Evolutionary conservation across 129 eudicot species (phyloP).

Genomic region (Helianthus tuberosus): DNA sequence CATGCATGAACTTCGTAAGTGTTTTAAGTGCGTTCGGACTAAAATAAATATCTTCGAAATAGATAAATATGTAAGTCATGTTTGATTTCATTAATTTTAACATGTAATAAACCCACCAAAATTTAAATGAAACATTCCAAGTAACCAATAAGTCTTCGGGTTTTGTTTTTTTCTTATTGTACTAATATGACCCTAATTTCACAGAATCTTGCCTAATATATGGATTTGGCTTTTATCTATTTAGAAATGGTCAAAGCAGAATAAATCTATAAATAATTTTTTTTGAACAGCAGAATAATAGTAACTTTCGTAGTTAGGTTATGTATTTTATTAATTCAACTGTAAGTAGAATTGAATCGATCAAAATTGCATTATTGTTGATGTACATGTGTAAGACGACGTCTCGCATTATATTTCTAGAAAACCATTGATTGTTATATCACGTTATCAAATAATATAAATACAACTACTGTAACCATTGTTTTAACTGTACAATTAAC

Average conservation of each 20-base stretch:
- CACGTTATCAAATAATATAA: not conserved
- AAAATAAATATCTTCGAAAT: too few relatives aligned
- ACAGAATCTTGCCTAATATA: constrained; percentile 31
- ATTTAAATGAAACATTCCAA: not conserved
- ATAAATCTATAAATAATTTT: not conserved
- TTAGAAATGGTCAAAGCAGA: constrained; percentile 34
- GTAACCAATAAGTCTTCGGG: not conserved
- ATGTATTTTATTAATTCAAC: not conserved
- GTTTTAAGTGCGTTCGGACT: too few relatives aligned
- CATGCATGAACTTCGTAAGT: too few relatives aligned
- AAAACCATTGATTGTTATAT: not conserved
- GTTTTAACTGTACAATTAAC: too few relatives aligned
- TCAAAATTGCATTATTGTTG: not conserved
- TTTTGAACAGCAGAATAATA: not conserved
- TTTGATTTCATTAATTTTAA: too few relatives aligned
- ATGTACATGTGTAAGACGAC: not conserved
- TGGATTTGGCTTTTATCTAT: constrained; percentile 31
- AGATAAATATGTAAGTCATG: too few relatives aligned
- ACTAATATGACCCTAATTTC: constrained; percentile 8
- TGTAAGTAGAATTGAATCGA: not conserved
- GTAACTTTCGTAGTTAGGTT: constrained; percentile 8
- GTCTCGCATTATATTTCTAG: not conserved
- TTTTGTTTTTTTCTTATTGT: constrained; percentile 11
- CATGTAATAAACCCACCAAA: not conserved
- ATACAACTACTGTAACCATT: not conserved